A percentile compares a stretch with the other conserved stretches of the same genome.
These are phyloP conservation scores for Melampsora americana DNA, from an alignment of 1,284 basidiomycete genomes.

Conservation along the genomic window DNA sequence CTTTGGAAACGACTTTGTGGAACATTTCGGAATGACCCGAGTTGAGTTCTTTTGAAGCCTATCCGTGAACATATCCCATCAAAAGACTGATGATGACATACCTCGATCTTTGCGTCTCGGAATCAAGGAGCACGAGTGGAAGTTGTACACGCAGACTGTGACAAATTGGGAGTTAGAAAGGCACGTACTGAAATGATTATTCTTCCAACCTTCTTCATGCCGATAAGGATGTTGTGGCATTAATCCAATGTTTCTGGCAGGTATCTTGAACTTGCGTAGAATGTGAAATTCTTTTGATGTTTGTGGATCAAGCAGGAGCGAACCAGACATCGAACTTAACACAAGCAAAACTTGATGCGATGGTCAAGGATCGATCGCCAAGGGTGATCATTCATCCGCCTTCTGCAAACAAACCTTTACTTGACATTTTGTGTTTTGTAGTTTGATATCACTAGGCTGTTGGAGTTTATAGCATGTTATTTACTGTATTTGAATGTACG, in stretches of 20 bases:
- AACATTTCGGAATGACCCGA: constrained; percentile 35
- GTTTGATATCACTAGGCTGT: no score
- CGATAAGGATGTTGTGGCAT: neutral
- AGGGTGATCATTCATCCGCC: no score
- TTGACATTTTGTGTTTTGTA: no score
- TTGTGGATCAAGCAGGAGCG: no score
- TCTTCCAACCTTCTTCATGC: neutral
- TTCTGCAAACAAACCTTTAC: no score
- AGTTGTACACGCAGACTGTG: constrained; percentile 34
- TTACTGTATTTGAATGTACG: no score
- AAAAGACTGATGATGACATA: neutral
- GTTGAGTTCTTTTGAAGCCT: neutral
- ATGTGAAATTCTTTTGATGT: no score
- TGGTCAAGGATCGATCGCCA: no score
- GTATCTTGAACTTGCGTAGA: constrained; percentile 22
- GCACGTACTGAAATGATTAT: neutral
- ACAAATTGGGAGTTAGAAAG: constrained; percentile 44
- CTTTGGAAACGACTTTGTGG: constrained; percentile 30
- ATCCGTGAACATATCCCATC: neutral
- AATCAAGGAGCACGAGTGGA: constrained; percentile 41
- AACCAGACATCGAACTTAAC: no score
- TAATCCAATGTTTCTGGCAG: neutral
- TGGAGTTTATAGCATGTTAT: no score
- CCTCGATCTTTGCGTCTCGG: neutral
- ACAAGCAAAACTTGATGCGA: no score